These are phyloP conservation scores for Rhodotorula paludigena DNA, from an alignment of 768 basidiomycete species.

Conservation along the genomic window DNA sequence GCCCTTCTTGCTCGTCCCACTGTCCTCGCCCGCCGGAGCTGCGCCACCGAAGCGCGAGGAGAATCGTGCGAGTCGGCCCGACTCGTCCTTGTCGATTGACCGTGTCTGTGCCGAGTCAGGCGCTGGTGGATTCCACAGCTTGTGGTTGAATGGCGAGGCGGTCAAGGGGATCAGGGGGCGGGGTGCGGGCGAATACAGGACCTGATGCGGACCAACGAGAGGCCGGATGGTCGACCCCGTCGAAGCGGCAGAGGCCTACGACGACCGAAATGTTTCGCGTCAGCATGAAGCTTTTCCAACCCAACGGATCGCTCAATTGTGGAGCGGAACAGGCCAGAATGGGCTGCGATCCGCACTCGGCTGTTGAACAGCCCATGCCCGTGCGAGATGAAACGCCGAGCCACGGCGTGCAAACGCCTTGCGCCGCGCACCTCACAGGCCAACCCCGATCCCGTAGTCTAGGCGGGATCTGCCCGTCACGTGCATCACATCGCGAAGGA, in stretches of 20 bases:
- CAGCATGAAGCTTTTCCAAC: too few species aligned
- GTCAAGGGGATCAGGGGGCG: conserved; percentile 36
- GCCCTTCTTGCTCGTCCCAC: neutral
- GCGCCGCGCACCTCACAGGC: too few species aligned
- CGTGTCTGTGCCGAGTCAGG: conserved; percentile 16
- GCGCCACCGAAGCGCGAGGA: conserved; percentile 11
- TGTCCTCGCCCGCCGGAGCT: neutral
- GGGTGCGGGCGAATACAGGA: conserved; percentile 34
- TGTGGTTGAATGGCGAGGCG: conserved; percentile 32
- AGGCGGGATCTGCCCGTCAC: too few species aligned
- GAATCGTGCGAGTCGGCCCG: conserved; percentile 26
- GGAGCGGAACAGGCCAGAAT: too few species aligned
- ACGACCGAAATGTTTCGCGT: neutral
- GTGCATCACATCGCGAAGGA: too few species aligned
- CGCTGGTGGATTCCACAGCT: conserved; percentile 39
- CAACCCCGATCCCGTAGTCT: too few species aligned
- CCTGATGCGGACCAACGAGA: conserved; percentile 20
- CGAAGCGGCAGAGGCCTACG: neutral
- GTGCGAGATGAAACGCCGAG: too few species aligned
- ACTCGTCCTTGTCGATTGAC: conserved; percentile 32
- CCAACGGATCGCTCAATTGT: too few species aligned
- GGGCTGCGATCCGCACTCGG: too few species aligned
- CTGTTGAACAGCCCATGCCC: too few species aligned
- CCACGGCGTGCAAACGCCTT: too few species aligned
- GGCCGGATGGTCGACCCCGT: neutral